Evolutionary conservation across 1,139 yeast genomes (phyloP), one percentile per base, ranked within the genome.

Genomic region (Schizosaccharomyces versatilis): DNA sequence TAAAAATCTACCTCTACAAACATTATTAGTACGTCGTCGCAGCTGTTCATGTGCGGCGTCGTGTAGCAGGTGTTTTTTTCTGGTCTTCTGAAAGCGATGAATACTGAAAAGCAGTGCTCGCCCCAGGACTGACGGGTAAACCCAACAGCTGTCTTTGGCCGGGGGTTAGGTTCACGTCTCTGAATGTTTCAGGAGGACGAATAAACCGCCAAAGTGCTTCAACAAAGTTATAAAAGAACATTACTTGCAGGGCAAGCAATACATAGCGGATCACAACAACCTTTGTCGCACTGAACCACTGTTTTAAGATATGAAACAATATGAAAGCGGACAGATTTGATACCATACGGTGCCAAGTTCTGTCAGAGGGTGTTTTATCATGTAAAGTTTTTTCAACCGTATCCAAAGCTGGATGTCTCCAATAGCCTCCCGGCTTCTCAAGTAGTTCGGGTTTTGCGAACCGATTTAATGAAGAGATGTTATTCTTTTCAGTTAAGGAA

Each of bases 121-220:
- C 32, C 32, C 32, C 32, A 24, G 32, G 32, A 24, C 32, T 24
- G 5, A 14, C 36, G 7, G 52, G 52, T 36, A 49, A 38, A 2
- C 42, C 52, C 15, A 39, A 9, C 1, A 49, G 17, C 41, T 39
- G 32, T n/a, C 52, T 14, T n/a, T 49, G 52, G 9, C 6, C 15
- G 6, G 52, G 52, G 24, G 44, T 36, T 7, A 49, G 41, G 6
- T 38, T 15, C n/a, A 49, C 17, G 36, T 49, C 52, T 7, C 36
- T 38, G 40, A 49, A 39, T 17, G 41, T 38, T 19, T 36, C 32
- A 1, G n/a, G 42, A 17, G 52, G 52, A 14, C 52, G 52, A 49
- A 38, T 17, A 49, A 49, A 49, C 17, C 36, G 41, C 52, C 52
- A 49, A 38, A 49, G 14, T 14, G 52, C 40, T 38, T 49, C 52